Base-by-base conservation (phyloP, 768 basidiomycete genomes). In the Tubosaeta sp. region DNA sequence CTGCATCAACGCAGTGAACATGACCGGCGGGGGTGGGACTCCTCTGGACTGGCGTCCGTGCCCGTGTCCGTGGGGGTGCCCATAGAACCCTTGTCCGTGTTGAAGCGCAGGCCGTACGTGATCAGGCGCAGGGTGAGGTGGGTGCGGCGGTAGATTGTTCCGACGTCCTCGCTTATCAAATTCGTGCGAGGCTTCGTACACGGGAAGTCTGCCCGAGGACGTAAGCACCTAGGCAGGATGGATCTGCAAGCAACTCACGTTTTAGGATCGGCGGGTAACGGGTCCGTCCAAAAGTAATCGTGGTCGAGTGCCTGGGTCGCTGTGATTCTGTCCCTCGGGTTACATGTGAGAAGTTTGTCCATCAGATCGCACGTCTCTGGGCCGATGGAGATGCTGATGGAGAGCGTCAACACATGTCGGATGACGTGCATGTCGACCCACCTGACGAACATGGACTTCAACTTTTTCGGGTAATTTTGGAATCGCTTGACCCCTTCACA, bases 241-340 rank as follows among this genome's bases (percentile, higher is more conserved):
- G 19, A 22, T 31, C 22, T 8, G 39, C 19, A 12, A 8, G 45
- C 22, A 8, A 72, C 82, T 52, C 61, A 89, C 89, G 81, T 80
- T 67, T 85, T 88, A 1, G 88, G 89, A 71, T 91, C 88, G 19
- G 88, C 88, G 33, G 94, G 90, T 34, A 92, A 61, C 0, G 95
- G 95, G 57, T 90, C 85, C 0, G 84, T 85, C 91, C 91, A 97
- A 69, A 98, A 97, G 74, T 93, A 98, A 17, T 89, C 85, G 65
- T 97, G 93, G 59, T 94, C 87, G 48, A 97, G 77, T 0, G 95
- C 95, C 52, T 91, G 79, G 2, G 80, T 70, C 9, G 95, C 95
- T 2, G 94, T 93, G 37, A 93, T 79, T 17, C 95, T 80, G 51
- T 88, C 81, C 54, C 77, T 76, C 3, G 95, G 95, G 65, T 97